Base-by-base conservation (phyloP, 2,329 filamentous ascomycete genomes). In the Passalora sequoiae region DNA sequence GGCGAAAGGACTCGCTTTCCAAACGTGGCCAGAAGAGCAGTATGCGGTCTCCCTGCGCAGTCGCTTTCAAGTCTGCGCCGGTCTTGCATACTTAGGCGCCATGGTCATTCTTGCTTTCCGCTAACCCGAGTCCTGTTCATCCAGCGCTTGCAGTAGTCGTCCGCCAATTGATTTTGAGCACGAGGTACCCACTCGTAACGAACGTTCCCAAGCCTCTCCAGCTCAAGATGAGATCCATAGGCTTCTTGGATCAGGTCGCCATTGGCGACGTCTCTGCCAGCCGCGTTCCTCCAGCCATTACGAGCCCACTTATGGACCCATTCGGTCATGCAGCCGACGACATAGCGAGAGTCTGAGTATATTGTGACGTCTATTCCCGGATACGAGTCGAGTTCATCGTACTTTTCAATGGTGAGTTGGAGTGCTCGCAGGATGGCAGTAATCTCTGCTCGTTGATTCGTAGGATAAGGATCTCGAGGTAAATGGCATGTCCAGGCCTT, bases 391-490 rank as follows among this genome's bases (percentile, higher is more conserved):
- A 42, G 35, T 3, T 24, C 22, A 5, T 35, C 6, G 13, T 33
- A 43, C 19, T 39, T 36, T 19, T 20, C 31, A 7, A 47, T 24
- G 1, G 40, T 31, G 15, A 22, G 3, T 24, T 42, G 16, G 2
- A 50, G 28, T 1, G 45, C 49, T 1, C 46, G 3, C 3, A 51
- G 38, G 15, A 51, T 44, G 4, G 49, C 49, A 16, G 28, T 29
- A 13, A 51, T 37, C 29, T 51, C 46, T 28, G 49, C 46, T 35
- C 49, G 30, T 32, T 48, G 46, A 20, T 33, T 49, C 8, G 46
- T 51, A 3, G 45, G 48, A 24, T 17, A n/a, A n/a, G n/a, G n/a
- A n/a, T n/a, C n/a, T n/a, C n/a, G n/a, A n/a, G n/a, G n/a, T n/a
- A n/a, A n/a, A n/a, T n/a, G n/a, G n/a, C n/a, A n/a, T n/a, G n/a